Conservation (phyloP, 2,329 filamentous ascomycete species). For the Fusarium verrucosum region DNA sequence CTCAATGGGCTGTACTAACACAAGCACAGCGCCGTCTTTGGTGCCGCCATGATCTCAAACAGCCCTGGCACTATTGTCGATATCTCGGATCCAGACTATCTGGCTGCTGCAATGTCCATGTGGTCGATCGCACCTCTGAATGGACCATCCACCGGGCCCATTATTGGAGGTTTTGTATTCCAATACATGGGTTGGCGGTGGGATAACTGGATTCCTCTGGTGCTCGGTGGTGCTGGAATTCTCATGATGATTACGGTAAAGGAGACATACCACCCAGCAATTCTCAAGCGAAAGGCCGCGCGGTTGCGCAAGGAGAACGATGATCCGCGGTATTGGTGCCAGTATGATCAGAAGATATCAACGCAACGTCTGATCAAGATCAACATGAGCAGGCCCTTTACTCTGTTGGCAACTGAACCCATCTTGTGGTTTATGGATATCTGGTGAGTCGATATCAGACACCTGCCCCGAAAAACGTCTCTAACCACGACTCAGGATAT, state of each 20-base stretch:
- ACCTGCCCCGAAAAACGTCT: neutral
- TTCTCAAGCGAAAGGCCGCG: slow-evolving; percentile 73
- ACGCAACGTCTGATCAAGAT: slow-evolving; percentile 75
- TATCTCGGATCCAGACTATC: slow-evolving; percentile 80
- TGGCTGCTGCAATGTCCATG: slow-evolving; percentile 83
- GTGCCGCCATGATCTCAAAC: slow-evolving; percentile 84
- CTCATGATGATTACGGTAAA: slow-evolving; percentile 67
- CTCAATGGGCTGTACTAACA: neutral
- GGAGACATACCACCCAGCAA: slow-evolving; percentile 80
- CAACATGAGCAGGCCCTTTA: slow-evolving; percentile 80
- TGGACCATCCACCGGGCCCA: slow-evolving; percentile 60
- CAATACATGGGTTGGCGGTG: slow-evolving; percentile 87
- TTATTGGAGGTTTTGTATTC: slow-evolving; percentile 76
- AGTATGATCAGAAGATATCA: slow-evolving; percentile 77
- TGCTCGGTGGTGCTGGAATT: slow-evolving; percentile 71
- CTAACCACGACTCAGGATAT: slow-evolving; percentile 64
- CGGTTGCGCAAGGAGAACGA: slow-evolving; percentile 72
- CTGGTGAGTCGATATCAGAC: slow-evolving; percentile 60
- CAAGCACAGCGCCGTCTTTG: slow-evolving; percentile 56
- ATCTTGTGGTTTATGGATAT: slow-evolving; percentile 77
- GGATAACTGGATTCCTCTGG: slow-evolving; percentile 84
- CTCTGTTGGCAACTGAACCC: slow-evolving; percentile 81
- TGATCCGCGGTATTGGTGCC: slow-evolving; percentile 79
- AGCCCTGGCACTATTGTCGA: slow-evolving; percentile 85
- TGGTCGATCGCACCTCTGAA: slow-evolving; percentile 89